Evolutionary conservation across 1,284 basidiomycete genomes (phyloP).

Genomic region (Gomphus bonarii): DNA sequence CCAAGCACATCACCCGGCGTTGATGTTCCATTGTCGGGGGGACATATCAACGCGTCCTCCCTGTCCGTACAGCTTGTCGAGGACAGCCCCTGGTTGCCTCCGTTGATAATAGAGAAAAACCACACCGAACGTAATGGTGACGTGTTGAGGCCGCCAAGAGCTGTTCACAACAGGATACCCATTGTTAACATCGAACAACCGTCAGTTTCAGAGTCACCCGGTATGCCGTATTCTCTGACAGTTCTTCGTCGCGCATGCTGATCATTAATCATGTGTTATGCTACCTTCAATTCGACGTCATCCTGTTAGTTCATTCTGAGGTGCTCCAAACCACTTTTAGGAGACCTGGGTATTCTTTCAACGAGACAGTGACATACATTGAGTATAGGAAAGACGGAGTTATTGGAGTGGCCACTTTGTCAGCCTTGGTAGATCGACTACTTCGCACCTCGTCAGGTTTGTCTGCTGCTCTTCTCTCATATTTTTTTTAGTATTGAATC

Average conservation of each 20-base stretch:
- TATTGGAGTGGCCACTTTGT: slow-evolving; percentile 29
- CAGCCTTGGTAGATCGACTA: slow-evolving; percentile 29
- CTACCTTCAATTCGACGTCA: not conserved
- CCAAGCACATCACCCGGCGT: not conserved
- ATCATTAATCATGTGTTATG: not conserved
- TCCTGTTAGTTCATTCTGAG: not conserved
- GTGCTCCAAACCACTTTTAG: not conserved
- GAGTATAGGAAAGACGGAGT: slow-evolving; percentile 20
- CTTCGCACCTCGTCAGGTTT: slow-evolving; percentile 15
- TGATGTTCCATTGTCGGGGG: not conserved
- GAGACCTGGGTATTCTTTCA: not conserved
- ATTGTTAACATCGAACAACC: not conserved
- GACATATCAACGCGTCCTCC: not conserved
- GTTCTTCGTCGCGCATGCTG: not conserved
- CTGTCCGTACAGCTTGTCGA: not conserved
- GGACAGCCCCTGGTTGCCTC: not conserved
- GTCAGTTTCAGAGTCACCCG: not conserved
- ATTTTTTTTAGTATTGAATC: not conserved
- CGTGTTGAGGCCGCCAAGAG: not conserved
- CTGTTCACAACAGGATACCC: not conserved
- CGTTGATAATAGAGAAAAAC: not conserved
- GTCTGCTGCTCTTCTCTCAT: not conserved
- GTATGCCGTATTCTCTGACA: not conserved
- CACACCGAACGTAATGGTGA: not conserved
- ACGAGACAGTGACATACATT: slow-evolving; percentile 20